Evolutionary conservation across 1,284 basidiomycete genomes (phyloP).

Genomic region (Cryptococcus sp.): DNA sequence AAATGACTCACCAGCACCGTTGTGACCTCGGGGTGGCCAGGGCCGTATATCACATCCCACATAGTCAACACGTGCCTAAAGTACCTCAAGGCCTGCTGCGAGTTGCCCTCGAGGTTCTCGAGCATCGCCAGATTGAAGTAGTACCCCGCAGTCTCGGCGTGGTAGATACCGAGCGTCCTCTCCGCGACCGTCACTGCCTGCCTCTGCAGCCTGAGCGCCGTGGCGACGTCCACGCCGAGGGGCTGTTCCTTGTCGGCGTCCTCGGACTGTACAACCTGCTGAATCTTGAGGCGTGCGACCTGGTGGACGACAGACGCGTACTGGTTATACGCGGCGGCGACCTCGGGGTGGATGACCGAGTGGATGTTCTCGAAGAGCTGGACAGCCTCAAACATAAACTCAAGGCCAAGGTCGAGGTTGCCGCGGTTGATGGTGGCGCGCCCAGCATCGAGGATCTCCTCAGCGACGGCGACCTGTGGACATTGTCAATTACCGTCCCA

Average conservation of each 20-base stretch:
- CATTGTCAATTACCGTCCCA: no score
- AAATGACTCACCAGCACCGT: constrained; percentile 51
- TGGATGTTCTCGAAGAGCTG: constrained; percentile 58
- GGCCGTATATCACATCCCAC: constrained; percentile 56
- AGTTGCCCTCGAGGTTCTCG: constrained; percentile 52
- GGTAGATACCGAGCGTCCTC: constrained; percentile 56
- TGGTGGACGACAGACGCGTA: constrained; percentile 54
- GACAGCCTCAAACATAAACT: constrained; percentile 56
- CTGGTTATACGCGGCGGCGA: constrained; percentile 55
- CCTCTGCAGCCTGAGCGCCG: constrained; percentile 54
- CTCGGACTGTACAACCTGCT: constrained; percentile 40
- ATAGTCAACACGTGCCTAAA: constrained; percentile 55
- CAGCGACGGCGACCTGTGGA: constrained; percentile 52
- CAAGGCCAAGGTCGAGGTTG: constrained; percentile 54
- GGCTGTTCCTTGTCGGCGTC: constrained; percentile 41
- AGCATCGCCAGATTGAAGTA: constrained; percentile 59
- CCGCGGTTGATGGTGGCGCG: constrained; percentile 54
- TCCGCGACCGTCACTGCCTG: constrained; percentile 58
- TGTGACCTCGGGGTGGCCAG: constrained; percentile 54
- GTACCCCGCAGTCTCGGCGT: constrained; percentile 55
- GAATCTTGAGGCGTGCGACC: constrained; percentile 48
- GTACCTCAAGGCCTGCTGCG: constrained; percentile 51
- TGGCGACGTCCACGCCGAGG: constrained; percentile 49
- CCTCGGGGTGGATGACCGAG: constrained; percentile 58
- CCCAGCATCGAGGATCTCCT: constrained; percentile 57